Evolutionary conservation across 1,284 basidiomycete genomes (phyloP), one percentile per base, ranked within the genome.

Genomic region (Rhodotorula sp.): DNA sequence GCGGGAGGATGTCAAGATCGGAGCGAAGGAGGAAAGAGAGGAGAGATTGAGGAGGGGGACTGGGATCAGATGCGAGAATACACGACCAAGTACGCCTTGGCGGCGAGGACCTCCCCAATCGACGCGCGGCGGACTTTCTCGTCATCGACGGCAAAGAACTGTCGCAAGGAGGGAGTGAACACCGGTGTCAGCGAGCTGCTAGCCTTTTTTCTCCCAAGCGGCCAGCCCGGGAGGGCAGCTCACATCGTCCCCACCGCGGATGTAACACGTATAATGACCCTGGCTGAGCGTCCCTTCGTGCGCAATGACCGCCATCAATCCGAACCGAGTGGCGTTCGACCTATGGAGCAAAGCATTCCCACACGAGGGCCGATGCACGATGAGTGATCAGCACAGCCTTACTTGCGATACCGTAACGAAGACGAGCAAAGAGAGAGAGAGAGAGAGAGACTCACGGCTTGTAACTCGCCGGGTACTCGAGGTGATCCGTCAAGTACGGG

Each of bases 261-360:
- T 88, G 79, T 86, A 93, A 80, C 90, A 92, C 43, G 89, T 92
- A 81, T 97, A 97, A 79, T 97, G 95, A 0, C 95, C 95, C 70
- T 93, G 97, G 81, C 95, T 90, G 78, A 98, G 88, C 80, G 91
- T 90, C 15, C 95, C 95, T 80, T 97, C 92, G 81, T 97, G 95
- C 73, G 93, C 94, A 70, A 97, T 90, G 48, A 97, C 93, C 14
- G 92, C 90, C 78, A 95, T 94, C 3, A 97, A 86, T 78, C 97
- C 92, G 80, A 97, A 97, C 81, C 45, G n/a, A 5, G 45, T 61
- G 49, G 57, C 31, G 38, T 26, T 10, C 26, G 60, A 50, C 26
- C 62, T 63, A 43, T 15, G 8, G 2, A 4, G 2, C 8, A 2
- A 6, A 0, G 12, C 31, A 16, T 12, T 21, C 19, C 31, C 6